phyloP scores from a whole-genome alignment of 768 basidiomycete species.

The Candolleomyces aberdarensis region DNA sequence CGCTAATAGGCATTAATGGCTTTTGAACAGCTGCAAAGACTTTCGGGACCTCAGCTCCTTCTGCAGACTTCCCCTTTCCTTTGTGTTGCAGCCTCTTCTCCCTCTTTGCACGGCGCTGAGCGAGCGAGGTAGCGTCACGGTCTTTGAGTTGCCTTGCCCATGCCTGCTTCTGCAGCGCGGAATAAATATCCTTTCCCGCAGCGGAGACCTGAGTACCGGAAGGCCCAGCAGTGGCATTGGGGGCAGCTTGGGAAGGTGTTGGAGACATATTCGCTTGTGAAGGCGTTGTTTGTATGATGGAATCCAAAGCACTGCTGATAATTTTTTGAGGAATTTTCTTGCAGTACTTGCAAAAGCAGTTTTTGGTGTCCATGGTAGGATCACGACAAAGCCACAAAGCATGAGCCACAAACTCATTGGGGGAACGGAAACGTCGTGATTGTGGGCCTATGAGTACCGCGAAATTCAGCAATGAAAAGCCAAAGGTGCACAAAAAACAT shows the following conservation, averaged over 20 bases:
- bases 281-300: background rate
- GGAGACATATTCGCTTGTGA: conserved; percentile 18
- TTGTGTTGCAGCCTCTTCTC: background rate
- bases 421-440: conserved; percentile 63
- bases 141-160: conserved; percentile 19
- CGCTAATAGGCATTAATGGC: conserved; percentile 23
- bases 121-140: conserved; percentile 7
- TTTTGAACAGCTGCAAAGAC: conserved; percentile 43
- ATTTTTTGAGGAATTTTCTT: conserved; percentile 64
- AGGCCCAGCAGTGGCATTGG: conserved; percentile 17
- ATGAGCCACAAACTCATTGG: conserved; percentile 85
- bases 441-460: conserved; percentile 37
- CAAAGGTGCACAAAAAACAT: conserved; percentile 1
- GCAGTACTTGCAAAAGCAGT: conserved; percentile 79
- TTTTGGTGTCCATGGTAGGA: conserved; percentile 37
- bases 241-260: background rate
- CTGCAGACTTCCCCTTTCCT: conserved; percentile 2
- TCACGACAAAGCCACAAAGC: conserved; percentile 75
- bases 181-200: conserved; percentile 13
- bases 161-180: conserved; percentile 17
- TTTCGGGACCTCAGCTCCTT: background rate
- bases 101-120: background rate
- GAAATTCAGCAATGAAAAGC: conserved; percentile 3
- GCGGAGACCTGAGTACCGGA: background rate
- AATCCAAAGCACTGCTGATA: conserved; percentile 57